A percentile compares a stretch with the other conserved stretches of the same genome.
Evolutionary conservation across 345 rosid species (phyloP).

Genomic region (Microthlaspi erraticum): DNA sequence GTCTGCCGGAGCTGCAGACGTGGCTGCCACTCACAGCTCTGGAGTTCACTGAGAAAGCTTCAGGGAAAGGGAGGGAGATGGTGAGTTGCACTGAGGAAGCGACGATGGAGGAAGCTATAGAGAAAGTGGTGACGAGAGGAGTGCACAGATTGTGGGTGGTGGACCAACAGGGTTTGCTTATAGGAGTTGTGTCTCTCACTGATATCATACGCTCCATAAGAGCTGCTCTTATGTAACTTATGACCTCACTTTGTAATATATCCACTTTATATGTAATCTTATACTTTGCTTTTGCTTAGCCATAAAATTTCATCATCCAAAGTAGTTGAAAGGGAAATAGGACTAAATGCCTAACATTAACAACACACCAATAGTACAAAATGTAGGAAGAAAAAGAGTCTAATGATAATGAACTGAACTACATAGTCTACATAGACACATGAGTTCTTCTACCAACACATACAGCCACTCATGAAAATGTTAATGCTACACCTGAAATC

Average conservation of each 20-base stretch:
- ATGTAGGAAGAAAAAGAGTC: slow-evolving; percentile 11
- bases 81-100: slow-evolving; percentile 57
- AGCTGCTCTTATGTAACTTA: slow-evolving; percentile 39
- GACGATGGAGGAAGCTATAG: slow-evolving; percentile 57
- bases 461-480: slow-evolving; percentile 31
- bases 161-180: slow-evolving; percentile 55
- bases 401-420: slow-evolving; percentile 23
- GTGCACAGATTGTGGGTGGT: slow-evolving; percentile 88
- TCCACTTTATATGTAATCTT: background rate
- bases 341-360: slow-evolving; percentile 26
- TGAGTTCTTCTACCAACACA: slow-evolving; percentile 30
- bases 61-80: slow-evolving; percentile 45
- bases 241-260: background rate
- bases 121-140: slow-evolving; percentile 61
- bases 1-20: slow-evolving; percentile 55
- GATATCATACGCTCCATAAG: slow-evolving; percentile 65
- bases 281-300: background rate
- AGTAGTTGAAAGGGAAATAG: background rate
- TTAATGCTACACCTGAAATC: slow-evolving; percentile 41
- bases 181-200: slow-evolving; percentile 71
- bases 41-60: slow-evolving; percentile 59
- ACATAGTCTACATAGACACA: slow-evolving; percentile 36
- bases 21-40: slow-evolving; percentile 62
- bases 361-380: slow-evolving; percentile 17
- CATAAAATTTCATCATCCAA: background rate